Evolutionary conservation across 148 eudicot species (phyloP), one percentile per base, ranked within the genome.

Genomic region (Rhododendron simsii): DNA sequence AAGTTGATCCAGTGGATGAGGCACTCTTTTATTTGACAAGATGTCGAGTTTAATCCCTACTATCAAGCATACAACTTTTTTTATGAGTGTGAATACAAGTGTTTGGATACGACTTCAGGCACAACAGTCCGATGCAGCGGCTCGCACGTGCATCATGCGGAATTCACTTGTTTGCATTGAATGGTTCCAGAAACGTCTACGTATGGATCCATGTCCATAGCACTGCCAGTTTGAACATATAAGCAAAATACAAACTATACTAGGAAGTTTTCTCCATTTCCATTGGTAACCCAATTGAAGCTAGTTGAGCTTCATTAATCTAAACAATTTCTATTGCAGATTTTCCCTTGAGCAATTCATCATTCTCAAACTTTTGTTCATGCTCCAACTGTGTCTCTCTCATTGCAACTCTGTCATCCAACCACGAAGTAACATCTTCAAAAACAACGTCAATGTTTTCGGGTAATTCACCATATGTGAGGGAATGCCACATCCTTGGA

Each of bases 401-500:
- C 26, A 18, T 41, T 4, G 41, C 18, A 2, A 90, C 84, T 63
- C 91, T 90, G 50, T 92, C 89, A 39, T 91, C 90, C 11, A 97
- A 39, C 99, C 99, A 97, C 0, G n/a, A 82, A 12, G 93, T 86
- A 6, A 93, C 84, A 83, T 97, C 99, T 0, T 86, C 76, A 78
- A 94, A 94, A 33, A 97, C 98, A 0, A 4, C 80, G 13, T 93
- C 87, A 0, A 87, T 88, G 78, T 95, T 97, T 21, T 92, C 94
- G 1, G 95, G 95, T 2, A 93, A 71, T 81, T 97, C 99, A 0
- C 99, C 98, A 23, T 90, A 94, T 13, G 92, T 87, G 59, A 97
- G 87, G 15, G 98, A 92, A 82, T 97, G 99, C 98, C 98, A 95
- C 98, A 95, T 93, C 41, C 93, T 95, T 0, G 93, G 93, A 63